Evolutionary conservation across 2,329 filamentous ascomycete species (phyloP).

Genomic region (Calonectria crousiana): DNA sequence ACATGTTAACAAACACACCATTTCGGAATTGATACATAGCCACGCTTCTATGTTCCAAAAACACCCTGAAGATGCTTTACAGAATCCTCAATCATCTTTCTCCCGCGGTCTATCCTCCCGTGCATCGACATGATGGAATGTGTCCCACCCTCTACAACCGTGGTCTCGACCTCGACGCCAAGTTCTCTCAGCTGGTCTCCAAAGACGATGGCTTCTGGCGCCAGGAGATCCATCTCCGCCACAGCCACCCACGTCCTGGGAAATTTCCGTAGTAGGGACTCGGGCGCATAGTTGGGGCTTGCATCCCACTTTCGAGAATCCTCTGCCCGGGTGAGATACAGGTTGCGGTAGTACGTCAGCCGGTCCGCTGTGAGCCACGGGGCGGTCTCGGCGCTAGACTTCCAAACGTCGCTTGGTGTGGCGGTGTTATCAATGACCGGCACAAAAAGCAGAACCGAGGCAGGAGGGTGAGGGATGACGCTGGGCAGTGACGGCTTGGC

Average conservation of each 20-base stretch:
- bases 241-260: constrained; percentile 49
- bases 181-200: constrained; percentile 41
- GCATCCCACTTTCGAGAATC: constrained; percentile 46
- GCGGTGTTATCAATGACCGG: constrained; percentile 53
- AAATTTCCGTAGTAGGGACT: constrained; percentile 38
- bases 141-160: constrained; percentile 38
- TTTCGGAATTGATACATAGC: neutral
- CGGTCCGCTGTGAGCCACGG: constrained; percentile 50
- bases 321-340: constrained; percentile 46
- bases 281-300: constrained; percentile 47
- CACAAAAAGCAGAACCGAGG: constrained; percentile 42
- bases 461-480: constrained; percentile 10
- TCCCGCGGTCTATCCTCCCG: constrained; percentile 38
- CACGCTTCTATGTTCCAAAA: constrained; percentile 31
- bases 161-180: constrained; percentile 34
- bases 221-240: constrained; percentile 49
- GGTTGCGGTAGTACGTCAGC: constrained; percentile 52
- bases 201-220: constrained; percentile 47
- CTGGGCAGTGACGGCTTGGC: constrained; percentile 33
- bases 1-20: neutral
- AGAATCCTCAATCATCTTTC: constrained; percentile 39
- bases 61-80: constrained; percentile 34
- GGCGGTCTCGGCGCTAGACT: constrained; percentile 42
- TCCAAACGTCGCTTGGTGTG: constrained; percentile 41
- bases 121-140: constrained; percentile 44